Evolutionary conservation across 345 rosid species (phyloP).

Genomic region (Microcos paniculata): DNA sequence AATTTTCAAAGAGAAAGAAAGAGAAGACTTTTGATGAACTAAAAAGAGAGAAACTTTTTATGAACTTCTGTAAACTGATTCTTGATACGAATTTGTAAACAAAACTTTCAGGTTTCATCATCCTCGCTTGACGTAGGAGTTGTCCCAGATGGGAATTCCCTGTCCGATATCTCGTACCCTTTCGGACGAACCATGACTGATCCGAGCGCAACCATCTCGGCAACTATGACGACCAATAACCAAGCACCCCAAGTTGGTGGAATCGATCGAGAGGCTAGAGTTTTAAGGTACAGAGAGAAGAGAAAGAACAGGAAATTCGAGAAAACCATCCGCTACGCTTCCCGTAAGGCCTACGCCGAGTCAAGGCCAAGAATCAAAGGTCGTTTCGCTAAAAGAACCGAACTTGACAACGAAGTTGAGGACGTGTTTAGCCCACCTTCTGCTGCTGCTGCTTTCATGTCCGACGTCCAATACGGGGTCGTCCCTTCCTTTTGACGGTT

Average conservation of each 20-base stretch:
- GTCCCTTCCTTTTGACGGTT: slow-evolving; percentile 57
- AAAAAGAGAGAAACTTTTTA: background rate
- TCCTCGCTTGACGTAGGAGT: slow-evolving; percentile 82
- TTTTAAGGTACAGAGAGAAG: slow-evolving; percentile 93
- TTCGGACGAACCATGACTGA: slow-evolving; percentile 41
- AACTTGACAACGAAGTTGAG: slow-evolving; percentile 42
- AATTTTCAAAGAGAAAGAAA: background rate
- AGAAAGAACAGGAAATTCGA: slow-evolving; percentile 92
- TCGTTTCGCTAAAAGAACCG: slow-evolving; percentile 80
- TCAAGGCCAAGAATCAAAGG: slow-evolving; percentile 95
- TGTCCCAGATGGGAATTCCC: slow-evolving; percentile 73
- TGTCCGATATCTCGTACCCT: slow-evolving; percentile 65
- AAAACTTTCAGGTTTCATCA: slow-evolving; percentile 61
- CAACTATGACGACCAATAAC: slow-evolving; percentile 6
- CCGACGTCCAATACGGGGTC: slow-evolving; percentile 56
- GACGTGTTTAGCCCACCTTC: slow-evolving; percentile 16
- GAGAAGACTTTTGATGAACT: background rate
- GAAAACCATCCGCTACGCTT: slow-evolving; percentile 95
- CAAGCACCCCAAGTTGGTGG: slow-evolving; percentile 45
- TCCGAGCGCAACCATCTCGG: slow-evolving; percentile 22
- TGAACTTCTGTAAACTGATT: slow-evolving; percentile 2
- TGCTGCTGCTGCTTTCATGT: slow-evolving; percentile 25
- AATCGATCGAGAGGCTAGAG: slow-evolving; percentile 84
- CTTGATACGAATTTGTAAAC: background rate
- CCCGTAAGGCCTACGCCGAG: slow-evolving; percentile 93